Conservation (phyloP, 2,329 filamentous ascomycete genomes). For the Delphinella strobiligena region DNA sequence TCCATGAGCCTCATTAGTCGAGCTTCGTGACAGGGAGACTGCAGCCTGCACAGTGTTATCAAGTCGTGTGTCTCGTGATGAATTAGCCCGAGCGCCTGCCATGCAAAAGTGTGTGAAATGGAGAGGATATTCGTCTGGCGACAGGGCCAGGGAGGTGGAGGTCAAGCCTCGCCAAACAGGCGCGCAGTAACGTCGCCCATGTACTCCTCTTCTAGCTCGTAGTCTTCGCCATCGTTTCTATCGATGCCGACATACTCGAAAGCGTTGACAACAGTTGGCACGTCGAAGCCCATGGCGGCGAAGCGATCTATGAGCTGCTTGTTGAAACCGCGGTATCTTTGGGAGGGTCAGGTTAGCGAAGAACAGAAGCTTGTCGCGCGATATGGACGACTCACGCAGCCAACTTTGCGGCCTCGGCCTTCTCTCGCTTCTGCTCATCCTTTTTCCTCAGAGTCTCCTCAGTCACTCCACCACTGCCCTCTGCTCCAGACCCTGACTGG, state of each 20-base stretch:
- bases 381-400: slow-evolving; percentile 38
- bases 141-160: neutral
- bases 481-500: slow-evolving; percentile 20
- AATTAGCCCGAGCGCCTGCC: slow-evolving; percentile 1
- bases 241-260: slow-evolving; percentile 76
- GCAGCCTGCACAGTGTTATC: too few species aligned
- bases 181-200: slow-evolving; percentile 83
- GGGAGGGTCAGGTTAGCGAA: neutral
- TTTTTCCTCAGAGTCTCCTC: slow-evolving; percentile 43
- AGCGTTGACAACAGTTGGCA: slow-evolving; percentile 73
- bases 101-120: neutral
- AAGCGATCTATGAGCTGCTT: slow-evolving; percentile 73
- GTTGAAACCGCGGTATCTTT: slow-evolving; percentile 78
- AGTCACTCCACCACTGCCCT: slow-evolving; percentile 34
- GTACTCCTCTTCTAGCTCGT: slow-evolving; percentile 78
- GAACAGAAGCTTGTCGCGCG: too few species aligned
- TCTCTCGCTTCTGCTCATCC: slow-evolving; percentile 40
- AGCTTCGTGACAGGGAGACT: too few species aligned
- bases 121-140: neutral
- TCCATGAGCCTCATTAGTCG: too few species aligned
- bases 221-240: slow-evolving; percentile 63
- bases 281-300: slow-evolving; percentile 79
- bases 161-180: slow-evolving; percentile 56
- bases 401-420: slow-evolving; percentile 44
- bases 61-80: slow-evolving; percentile 2